Conservation (phyloP, 177 flowering plant species). For the Tripterygium wilfordii region DNA sequence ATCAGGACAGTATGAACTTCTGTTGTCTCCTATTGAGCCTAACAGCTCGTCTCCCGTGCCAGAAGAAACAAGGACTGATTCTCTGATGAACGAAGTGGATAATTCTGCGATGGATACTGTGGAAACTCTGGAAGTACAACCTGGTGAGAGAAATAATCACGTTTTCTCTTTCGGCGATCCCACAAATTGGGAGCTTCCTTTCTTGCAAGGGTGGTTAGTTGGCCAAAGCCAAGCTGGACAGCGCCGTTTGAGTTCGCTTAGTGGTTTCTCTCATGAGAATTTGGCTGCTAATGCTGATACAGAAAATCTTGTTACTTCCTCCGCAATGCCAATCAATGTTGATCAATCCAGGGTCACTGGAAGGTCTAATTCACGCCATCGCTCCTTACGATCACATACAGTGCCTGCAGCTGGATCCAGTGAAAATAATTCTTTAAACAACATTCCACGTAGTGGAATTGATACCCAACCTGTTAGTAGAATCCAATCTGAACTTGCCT, state of each 20-base stretch:
- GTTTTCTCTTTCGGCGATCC: conserved; percentile 52
- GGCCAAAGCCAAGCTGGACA: conserved; percentile 91
- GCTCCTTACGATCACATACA: too few species aligned
- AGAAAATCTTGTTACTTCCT: conserved; percentile 54
- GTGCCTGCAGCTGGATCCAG: conserved; percentile 33
- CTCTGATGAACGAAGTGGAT: conserved; percentile 3
- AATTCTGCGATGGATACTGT: conserved; percentile 39
- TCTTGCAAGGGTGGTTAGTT: conserved; percentile 86
- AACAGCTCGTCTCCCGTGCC: conserved; percentile 25
- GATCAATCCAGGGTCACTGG: conserved; percentile 32
- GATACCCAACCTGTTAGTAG: conserved; percentile 52
- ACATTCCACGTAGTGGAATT: conserved; percentile 29
- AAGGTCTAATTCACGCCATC: conserved; percentile 51
- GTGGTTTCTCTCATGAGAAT: conserved; percentile 80
- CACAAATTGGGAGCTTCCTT: conserved; percentile 77
- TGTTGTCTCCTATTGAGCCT: conserved; percentile 52
- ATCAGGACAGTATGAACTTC: conserved; percentile 38
- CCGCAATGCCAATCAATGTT: conserved; percentile 25
- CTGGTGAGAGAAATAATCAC: conserved; percentile 22
- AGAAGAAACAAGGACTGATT: conserved; percentile 6
- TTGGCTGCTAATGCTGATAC: conserved; percentile 95
- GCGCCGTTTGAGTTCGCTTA: too few species aligned
- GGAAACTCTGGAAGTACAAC: conserved; percentile 49
- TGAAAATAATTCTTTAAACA: conserved; percentile 29
- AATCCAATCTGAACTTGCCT: conserved; percentile 68